Evolutionary conservation across 176 grass and related monocot species (phyloP).

Genomic region (Juncus effusus): DNA sequence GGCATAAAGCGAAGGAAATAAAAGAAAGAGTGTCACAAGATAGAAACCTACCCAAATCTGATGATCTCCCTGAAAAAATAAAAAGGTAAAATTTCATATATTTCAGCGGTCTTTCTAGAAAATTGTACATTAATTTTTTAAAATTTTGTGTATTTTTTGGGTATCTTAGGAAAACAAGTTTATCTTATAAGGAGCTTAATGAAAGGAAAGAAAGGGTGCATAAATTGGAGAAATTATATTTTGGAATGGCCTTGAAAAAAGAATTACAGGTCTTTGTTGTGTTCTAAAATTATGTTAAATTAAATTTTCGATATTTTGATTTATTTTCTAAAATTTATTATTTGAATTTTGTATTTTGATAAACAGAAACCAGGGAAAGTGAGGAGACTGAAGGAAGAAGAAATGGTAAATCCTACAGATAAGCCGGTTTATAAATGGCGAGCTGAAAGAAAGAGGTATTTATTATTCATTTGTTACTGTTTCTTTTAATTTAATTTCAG

Average conservation of each 20-base stretch:
- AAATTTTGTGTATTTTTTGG: conserved; percentile 19
- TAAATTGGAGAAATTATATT: conserved; percentile 78
- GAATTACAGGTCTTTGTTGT: conserved; percentile 70
- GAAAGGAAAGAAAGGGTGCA: conserved; percentile 65
- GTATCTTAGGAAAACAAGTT: conserved; percentile 45
- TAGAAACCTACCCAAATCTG: conserved; percentile 31
- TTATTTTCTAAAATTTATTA: not conserved
- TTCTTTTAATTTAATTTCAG: not conserved
- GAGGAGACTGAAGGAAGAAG: conserved; percentile 68
- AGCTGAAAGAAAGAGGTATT: conserved; percentile 60
- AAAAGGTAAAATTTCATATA: conserved; percentile 51
- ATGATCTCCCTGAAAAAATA: conserved; percentile 59
- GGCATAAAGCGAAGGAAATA: conserved; percentile 88
- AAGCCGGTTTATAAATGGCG: conserved; percentile 81
- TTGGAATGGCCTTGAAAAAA: conserved; percentile 83
- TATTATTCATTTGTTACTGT: conserved; percentile 10
- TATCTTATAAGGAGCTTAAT: conserved; percentile 74
- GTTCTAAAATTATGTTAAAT: conserved; percentile 1
- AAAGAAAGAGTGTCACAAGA: conserved; percentile 44
- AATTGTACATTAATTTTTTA: not conserved
- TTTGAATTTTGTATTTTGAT: conserved; percentile 5
- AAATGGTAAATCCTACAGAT: conserved; percentile 39
- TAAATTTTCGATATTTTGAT: not conserved
- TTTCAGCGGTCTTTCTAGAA: not conserved
- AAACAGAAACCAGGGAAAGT: conserved; percentile 83